A percentile compares a stretch with the other conserved stretches of the same genome.
These are phyloP conservation scores for Vaccinium corymbosum DNA, from an alignment of 148 eudicot species.

Conservation along the genomic window DNA sequence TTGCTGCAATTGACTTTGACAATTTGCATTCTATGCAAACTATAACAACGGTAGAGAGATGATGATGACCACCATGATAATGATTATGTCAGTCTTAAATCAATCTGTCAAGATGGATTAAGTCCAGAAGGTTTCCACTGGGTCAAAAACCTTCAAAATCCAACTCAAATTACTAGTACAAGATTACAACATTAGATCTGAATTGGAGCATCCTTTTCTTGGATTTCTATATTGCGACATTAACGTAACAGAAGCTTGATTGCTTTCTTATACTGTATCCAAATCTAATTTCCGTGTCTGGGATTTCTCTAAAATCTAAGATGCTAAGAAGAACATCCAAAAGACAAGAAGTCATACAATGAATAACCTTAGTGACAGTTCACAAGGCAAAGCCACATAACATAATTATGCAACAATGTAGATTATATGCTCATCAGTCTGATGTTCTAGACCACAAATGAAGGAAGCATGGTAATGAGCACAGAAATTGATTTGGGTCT, in stretches of 20 bases:
- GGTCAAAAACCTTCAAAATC: neutral
- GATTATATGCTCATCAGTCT: neutral
- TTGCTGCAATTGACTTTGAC: neutral
- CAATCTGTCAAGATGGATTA: neutral
- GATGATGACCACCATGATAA: neutral
- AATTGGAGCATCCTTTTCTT: neutral
- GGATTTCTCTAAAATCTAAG: conserved; percentile 3
- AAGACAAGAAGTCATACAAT: neutral
- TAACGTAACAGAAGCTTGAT: neutral
- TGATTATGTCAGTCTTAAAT: neutral
- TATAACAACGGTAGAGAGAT: neutral
- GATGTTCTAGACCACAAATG: too few species aligned
- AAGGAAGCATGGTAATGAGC: too few species aligned
- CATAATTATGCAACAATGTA: neutral
- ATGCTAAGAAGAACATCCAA: neutral
- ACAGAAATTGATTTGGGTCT: too few species aligned
- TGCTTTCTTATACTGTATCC: neutral
- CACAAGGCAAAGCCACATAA: conserved; percentile 1
- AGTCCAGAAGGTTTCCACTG: neutral
- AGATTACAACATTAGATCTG: neutral
- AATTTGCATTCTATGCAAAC: neutral
- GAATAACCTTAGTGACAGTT: neutral
- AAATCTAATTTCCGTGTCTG: neutral
- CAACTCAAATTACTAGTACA: neutral
- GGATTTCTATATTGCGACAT: neutral